Evolutionary conservation across 306 rosid genomes (phyloP), one percentile per base, ranked within the genome.

Genomic region (Vachellia pachyceras): DNA sequence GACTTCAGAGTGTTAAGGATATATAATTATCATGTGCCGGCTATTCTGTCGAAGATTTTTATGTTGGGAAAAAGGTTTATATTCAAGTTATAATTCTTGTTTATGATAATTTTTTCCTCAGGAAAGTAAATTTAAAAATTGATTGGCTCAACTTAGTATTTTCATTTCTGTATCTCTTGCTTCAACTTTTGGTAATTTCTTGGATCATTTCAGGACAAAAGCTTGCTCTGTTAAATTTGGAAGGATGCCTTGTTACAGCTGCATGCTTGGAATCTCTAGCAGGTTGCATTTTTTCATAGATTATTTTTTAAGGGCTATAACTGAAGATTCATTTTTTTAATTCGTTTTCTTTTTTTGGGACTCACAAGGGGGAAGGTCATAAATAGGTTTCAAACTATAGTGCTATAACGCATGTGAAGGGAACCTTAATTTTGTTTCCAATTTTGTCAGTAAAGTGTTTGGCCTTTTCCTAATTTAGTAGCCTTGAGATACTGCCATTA

Each of bases 161-260:
- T 65, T 72, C 67, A 61, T 61, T 61, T 61, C 68, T 69, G 39
- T 22, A 14, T 67, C n/a, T 61, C 67, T 29, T 29, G 33, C 33
- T 22, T 72, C 72, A 10, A 20, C 33, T 80, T 75, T 80, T 79
- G 60, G 66, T 47, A 20, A 52, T 70, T 71, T 77, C n/a, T 82
- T 70, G 72, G 39, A 77, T 73, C 82, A 50, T 89, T 85, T 72
- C 89, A 95, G 99, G 98, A 79, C 88, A 69, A 80, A 89, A 91
- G 74, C 97, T 95, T 69, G 79, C 89, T 80, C 78, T 93, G 73
- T 79, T 95, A 83, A 95, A 95, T 82, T 84, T 95, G 88, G 99
- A 95, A 85, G 98, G 99, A 69, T 93, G 99, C 86, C 92, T 75
- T n/a, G 93, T 95, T 65, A 90, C 99, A 23, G 90, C 96, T 85